A percentile compares a stretch with the other conserved stretches of the same genome.
Evolutionary conservation across 306 rosid species (phyloP).

Genomic region (Rubus idaeus): DNA sequence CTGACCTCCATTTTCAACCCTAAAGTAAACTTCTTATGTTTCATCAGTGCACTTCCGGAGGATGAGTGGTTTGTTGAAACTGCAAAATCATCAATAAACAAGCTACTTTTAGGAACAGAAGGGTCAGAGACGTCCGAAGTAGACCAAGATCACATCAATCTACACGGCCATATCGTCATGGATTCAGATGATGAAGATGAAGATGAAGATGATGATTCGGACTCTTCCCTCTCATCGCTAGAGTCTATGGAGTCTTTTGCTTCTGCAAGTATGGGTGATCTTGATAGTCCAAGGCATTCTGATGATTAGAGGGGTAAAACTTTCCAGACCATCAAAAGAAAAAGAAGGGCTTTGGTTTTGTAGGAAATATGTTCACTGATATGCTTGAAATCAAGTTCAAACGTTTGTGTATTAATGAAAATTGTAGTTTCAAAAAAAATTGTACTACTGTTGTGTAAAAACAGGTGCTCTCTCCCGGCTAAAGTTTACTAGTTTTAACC

Average conservation of each 20-base stretch:
- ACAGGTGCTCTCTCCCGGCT: neutral
- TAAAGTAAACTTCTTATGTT: slow-evolving; percentile 27
- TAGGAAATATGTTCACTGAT: slow-evolving; percentile 6
- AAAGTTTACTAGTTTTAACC: no score
- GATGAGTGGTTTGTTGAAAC: slow-evolving; percentile 97
- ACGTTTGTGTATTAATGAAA: neutral
- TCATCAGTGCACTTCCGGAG: slow-evolving; percentile 75
- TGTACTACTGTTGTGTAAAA: neutral
- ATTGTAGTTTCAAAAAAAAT: no score
- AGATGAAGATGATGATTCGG: slow-evolving; percentile 31
- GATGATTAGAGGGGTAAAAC: slow-evolving; percentile 41
- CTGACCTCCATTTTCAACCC: slow-evolving; percentile 2
- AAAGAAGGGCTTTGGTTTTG: neutral
- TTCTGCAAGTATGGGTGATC: slow-evolving; percentile 95
- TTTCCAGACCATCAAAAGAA: neutral
- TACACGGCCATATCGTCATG: slow-evolving; percentile 47
- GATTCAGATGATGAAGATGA: slow-evolving; percentile 48
- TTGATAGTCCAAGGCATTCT: slow-evolving; percentile 70
- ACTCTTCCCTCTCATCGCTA: slow-evolving; percentile 67
- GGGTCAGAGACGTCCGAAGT: slow-evolving; percentile 73
- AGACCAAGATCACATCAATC: slow-evolving; percentile 71
- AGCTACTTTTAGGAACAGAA: slow-evolving; percentile 65
- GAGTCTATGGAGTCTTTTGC: slow-evolving; percentile 85
- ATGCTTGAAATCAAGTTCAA: neutral
- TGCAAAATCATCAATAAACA: slow-evolving; percentile 82